Conservation (phyloP, 129 eudicot genomes). For the Tagetes patula region DNA sequence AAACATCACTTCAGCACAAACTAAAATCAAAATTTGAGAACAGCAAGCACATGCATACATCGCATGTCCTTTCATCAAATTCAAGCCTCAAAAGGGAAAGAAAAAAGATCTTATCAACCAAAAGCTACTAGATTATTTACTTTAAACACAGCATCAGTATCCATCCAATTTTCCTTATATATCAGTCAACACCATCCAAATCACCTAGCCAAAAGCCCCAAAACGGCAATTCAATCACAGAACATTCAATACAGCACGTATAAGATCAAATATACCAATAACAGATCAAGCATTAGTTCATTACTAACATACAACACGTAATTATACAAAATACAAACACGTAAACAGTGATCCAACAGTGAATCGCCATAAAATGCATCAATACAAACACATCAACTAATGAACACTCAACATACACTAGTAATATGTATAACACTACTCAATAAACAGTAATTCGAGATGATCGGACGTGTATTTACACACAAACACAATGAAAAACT, state of each 20-base stretch:
- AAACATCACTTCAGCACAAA: constrained; percentile 8
- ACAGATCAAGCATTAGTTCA: not conserved
- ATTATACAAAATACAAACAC: not conserved
- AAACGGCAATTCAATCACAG: constrained; percentile 15
- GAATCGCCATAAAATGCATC: not conserved
- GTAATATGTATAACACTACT: constrained; percentile 6
- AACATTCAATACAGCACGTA: constrained; percentile 23
- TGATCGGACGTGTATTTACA: constrained; percentile 25
- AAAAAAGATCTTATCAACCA: not conserved
- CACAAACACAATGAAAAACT: constrained; percentile 17
- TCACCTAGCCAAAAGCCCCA: constrained; percentile 9
- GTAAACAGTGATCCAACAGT: not conserved
- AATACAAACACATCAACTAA: constrained; percentile 9
- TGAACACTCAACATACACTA: constrained; percentile 8
- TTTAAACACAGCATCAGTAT: not conserved
- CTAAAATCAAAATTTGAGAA: constrained; percentile 11
- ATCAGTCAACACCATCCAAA: constrained; percentile 3
- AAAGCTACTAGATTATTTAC: constrained; percentile 22
- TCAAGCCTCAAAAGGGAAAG: constrained; percentile 14
- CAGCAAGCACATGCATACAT: not conserved
- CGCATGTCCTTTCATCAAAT: constrained; percentile 5
- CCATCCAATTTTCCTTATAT: constrained; percentile 11
- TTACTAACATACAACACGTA: constrained; percentile 4
- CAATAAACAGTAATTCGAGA: constrained; percentile 13
- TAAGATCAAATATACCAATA: constrained; percentile 18